Evolutionary conservation across 2,329 filamentous ascomycete species (phyloP), one percentile per base, ranked within the genome.

Genomic region (Plectosphaerella sp.): DNA sequence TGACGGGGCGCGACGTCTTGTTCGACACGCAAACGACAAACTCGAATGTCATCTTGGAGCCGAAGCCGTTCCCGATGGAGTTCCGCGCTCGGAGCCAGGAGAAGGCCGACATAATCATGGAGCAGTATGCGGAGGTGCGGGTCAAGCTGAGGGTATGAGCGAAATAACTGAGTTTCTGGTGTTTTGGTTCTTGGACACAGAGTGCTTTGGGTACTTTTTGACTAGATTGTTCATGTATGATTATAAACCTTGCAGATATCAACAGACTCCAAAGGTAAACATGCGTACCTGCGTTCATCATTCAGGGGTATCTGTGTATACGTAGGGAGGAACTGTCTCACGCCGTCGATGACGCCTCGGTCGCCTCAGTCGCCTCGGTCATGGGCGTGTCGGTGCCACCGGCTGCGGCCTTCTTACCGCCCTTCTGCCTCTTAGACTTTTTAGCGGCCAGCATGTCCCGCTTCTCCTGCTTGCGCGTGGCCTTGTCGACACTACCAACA

Each of bases 391-490:
- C 18, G 41, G 41, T 20, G 41, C 41, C 41, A 12, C n/a, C 16
- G 41, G 16, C n/a, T 9, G 41, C 16, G 41, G 16, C n/a, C 15
- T 16, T 43, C 39, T 24, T 43, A 3, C 18, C 20, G 18, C 52
- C 54, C 52, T 59, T 52, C 59, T 72, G 73, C 61, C 72, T 69
- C 54, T 70, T 43, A 4, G 10, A 70, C 62, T 73, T 77, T 62
- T 75, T 79, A 1, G 69, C 66, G 55, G 73, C 67, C 37, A 80
- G 67, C 60, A 74, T 64, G 55, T 82, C 76, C 49, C 78, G 72
- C 65, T 82, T 83, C 63, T 83, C 74, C 61, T 78, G 74, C 58
- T 82, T 82, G 16, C 80, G 74, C 4, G 75, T 68, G 47, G 75
- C 73, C 64, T 81, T 79, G 58, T 80, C 77, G 24, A 82, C 57